Percentiles rank a stretch among this genome's conserved stretches.
These are phyloP conservation scores for Phyllosticta citribraziliensis DNA, from an alignment of 2,329 filamentous ascomycete genomes.

Conservation along the genomic window DNA sequence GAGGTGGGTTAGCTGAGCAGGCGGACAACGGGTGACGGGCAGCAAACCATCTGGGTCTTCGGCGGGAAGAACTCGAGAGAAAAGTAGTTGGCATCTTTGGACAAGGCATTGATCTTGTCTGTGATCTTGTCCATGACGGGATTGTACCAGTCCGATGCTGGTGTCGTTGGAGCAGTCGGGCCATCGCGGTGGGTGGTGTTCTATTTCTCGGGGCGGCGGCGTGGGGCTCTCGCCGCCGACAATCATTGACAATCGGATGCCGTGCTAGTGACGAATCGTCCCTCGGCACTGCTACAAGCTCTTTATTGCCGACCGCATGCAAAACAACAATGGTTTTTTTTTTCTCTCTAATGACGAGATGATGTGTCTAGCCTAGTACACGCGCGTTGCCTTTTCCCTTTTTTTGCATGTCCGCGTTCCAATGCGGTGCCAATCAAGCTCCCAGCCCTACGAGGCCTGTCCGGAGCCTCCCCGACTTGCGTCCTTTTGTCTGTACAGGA, in stretches of 20 bases:
- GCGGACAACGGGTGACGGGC: not conserved
- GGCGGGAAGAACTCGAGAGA: constrained; percentile 99
- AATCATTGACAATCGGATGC: no score
- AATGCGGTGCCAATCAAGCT: not conserved
- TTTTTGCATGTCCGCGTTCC: not conserved
- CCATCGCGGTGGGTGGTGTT: not conserved
- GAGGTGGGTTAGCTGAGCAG: constrained; percentile 1
- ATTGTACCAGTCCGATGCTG: not conserved
- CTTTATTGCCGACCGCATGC: not conserved
- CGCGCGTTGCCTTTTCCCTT: not conserved
- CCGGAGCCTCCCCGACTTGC: not conserved
- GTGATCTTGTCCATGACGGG: constrained; percentile 55
- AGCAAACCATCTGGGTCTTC: constrained; percentile 71
- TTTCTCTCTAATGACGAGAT: not conserved
- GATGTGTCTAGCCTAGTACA: not conserved
- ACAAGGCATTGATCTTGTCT: constrained; percentile 86
- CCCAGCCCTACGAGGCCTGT: not conserved
- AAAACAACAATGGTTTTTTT: not conserved
- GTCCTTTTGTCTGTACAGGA: constrained; percentile 53
- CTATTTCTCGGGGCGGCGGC: not conserved
- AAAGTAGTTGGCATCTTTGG: constrained; percentile 74
- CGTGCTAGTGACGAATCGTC: no score
- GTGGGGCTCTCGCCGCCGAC: not conserved
- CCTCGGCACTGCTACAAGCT: not conserved
- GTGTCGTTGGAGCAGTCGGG: not conserved